Evolutionary conservation across 2,329 filamentous ascomycete genomes (phyloP).

Genomic region (Meredithiella fracta): DNA sequence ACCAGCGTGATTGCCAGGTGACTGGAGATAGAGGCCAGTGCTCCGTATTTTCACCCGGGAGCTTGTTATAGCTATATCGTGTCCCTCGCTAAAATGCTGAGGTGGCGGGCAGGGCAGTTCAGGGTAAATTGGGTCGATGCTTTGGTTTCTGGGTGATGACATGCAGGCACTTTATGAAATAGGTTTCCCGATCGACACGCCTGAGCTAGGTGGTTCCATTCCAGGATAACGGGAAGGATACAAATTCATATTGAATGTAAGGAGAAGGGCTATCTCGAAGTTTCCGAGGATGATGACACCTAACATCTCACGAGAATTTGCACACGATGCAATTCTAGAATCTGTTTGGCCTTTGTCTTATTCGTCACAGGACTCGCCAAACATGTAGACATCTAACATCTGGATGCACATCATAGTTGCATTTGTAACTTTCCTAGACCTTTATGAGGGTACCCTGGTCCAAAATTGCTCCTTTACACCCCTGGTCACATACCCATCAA

Average conservation of each 20-base stretch:
- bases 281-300: too few species aligned
- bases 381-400: too few species aligned
- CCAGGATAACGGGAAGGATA: too few species aligned
- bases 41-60: too few species aligned
- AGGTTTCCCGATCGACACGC: neutral
- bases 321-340: too few species aligned
- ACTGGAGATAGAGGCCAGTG: too few species aligned
- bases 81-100: neutral
- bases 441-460: neutral
- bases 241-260: too few species aligned
- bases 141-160: neutral
- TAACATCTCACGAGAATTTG: too few species aligned
- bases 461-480: neutral
- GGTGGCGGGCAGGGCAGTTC: neutral
- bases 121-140: neutral
- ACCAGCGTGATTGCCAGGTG: too few species aligned
- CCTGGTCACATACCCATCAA: neutral
- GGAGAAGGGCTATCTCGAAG: neutral
- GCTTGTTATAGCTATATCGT: too few species aligned
- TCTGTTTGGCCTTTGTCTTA: neutral
- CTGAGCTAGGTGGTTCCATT: neutral
- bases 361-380: neutral
- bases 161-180: neutral
- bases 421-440: neutral
- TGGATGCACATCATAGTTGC: neutral